Percentiles rank a stretch among this genome's conserved stretches.
These are phyloP conservation scores for Blastomyces percursus DNA, from an alignment of 2,329 filamentous ascomycete genomes.

Conservation along the genomic window DNA sequence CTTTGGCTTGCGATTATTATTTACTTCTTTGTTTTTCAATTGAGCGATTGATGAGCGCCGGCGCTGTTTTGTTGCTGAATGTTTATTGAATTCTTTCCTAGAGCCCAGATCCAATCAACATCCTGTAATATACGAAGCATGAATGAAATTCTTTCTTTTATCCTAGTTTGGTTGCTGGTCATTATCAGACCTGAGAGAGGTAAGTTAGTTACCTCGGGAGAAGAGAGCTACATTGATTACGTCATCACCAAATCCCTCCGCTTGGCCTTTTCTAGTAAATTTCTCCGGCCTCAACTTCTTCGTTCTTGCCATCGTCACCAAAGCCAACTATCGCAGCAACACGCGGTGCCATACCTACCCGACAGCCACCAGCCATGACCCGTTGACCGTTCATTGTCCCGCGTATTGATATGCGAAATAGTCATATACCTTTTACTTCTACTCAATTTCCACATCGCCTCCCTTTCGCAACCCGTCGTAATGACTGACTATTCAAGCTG, in stretches of 20 bases:
- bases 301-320: neutral
- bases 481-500: slow-evolving; percentile 48
- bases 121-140: neutral
- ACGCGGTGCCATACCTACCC: neutral
- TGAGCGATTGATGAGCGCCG: neutral
- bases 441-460: neutral
- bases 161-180: too few relatives aligned
- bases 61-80: neutral
- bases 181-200: too few relatives aligned
- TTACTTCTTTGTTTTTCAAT: neutral
- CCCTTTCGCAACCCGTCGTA: neutral
- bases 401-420: neutral
- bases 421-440: neutral
- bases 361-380: neutral
- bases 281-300: neutral
- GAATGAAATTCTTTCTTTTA: neutral
- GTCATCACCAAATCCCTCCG: neutral
- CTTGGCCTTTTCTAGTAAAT: neutral
- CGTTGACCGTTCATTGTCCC: neutral
- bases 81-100: neutral
- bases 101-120: neutral
- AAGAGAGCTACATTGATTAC: too few relatives aligned
- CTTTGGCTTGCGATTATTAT: neutral
- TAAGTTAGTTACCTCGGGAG: too few relatives aligned
- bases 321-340: neutral